Evolutionary conservation across 208 protist genomes (phyloP), one percentile per base, ranked within the genome.

Genomic region (Acanthamoeba healyi): DNA sequence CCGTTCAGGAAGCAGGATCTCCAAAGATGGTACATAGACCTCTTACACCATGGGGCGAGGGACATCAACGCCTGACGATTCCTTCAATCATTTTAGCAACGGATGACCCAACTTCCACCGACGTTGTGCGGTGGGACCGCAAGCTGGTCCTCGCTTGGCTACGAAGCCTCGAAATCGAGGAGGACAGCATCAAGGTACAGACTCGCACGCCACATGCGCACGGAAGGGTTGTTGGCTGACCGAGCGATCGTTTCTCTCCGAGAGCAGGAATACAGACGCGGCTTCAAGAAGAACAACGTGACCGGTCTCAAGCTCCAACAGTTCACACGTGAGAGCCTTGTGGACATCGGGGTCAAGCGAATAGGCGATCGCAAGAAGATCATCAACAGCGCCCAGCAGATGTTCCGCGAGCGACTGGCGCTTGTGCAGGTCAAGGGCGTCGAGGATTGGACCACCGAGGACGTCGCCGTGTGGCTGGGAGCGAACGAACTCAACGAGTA

Each of bases 291-390:
- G 42, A 38, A 84, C 26, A 46, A 56, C 42, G 10, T 84, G 42
- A 84, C 5, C 3, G 74, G 74, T 12, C 44, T 84, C 74, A 49
- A 56, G 40, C 74, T 84, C 1, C 74, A 84, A 42, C 74, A 84
- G 74, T 6, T 84, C 74, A 84, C 74, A 42, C 74, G 74, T 1
- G 74, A 84, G 29, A 56, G 3, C 42, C 44, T 84, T 7, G 17
- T 56, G 26, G 74, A 84, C 24, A 17, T 84, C 26, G 74, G 74
- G 26, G 34, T 84, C 42, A 46, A 56, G 44, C 22, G 74, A 36
- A 5, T 84, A 22, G 74, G 74, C 44, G 74, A 84, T 19, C 38
- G 74, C 3, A 84, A 84, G 44, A 84, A 84, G 74, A 84, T 84
- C 36, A 2, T 84, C 40, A 6, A 10, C 29, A 38, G 56, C 26